Evolutionary conservation across 192 early-diverging fungal genomes (phyloP).

Genomic region (Coemansia sp.): DNA sequence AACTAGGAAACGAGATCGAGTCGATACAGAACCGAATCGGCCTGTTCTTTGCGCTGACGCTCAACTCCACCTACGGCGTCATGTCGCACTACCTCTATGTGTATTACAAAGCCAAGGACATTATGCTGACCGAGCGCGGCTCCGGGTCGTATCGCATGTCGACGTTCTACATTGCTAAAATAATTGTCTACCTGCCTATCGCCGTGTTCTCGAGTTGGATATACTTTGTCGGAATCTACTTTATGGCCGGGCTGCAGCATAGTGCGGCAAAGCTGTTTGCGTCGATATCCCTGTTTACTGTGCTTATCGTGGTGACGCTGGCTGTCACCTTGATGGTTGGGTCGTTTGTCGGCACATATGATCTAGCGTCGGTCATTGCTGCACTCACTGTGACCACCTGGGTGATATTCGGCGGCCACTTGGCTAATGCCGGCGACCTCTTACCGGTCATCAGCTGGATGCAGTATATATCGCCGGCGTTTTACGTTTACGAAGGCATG

Average conservation of each 20-base stretch:
- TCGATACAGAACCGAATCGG: slow-evolving; percentile 56
- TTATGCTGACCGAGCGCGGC: slow-evolving; percentile 64
- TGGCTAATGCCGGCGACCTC: slow-evolving; percentile 49
- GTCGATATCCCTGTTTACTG: slow-evolving; percentile 40
- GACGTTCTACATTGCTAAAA: slow-evolving; percentile 61
- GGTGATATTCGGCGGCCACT: slow-evolving; percentile 51
- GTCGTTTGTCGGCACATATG: slow-evolving; percentile 40
- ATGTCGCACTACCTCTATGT: slow-evolving; percentile 58
- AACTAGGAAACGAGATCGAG: slow-evolving; percentile 46
- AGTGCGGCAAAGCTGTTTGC: slow-evolving; percentile 24
- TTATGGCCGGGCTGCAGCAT: slow-evolving; percentile 48
- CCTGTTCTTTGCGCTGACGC: slow-evolving; percentile 49
- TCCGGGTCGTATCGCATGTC: slow-evolving; percentile 63
- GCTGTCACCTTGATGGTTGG: slow-evolving; percentile 45
- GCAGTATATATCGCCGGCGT: slow-evolving; percentile 49
- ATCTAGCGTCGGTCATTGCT: slow-evolving; percentile 42
- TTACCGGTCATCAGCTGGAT: slow-evolving; percentile 52
- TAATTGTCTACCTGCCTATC: slow-evolving; percentile 53
- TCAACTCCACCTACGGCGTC: slow-evolving; percentile 59
- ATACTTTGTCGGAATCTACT: slow-evolving; percentile 50
- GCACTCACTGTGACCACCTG: slow-evolving; percentile 43
- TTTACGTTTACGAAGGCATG: slow-evolving; percentile 53
- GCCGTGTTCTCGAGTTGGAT: slow-evolving; percentile 48
- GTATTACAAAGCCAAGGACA: slow-evolving; percentile 54
- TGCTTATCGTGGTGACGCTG: slow-evolving; percentile 43